These are phyloP conservation scores for Clarireedia hainanense DNA, from an alignment of 2,329 filamentous ascomycete species.

Conservation along the genomic window DNA sequence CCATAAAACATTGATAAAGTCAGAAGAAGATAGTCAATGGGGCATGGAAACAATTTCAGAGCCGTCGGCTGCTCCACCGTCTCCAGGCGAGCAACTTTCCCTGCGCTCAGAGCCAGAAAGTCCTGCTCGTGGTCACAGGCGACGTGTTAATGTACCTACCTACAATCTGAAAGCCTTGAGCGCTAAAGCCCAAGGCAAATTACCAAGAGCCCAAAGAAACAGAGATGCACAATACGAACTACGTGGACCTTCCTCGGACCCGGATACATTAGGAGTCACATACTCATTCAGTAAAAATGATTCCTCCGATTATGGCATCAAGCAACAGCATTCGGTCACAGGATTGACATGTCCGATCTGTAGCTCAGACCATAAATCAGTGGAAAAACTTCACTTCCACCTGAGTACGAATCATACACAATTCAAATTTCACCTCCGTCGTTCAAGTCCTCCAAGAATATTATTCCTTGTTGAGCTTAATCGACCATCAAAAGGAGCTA, in stretches of 20 bases:
- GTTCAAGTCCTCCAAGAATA: constrained; percentile 32
- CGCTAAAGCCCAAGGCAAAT: constrained; percentile 48
- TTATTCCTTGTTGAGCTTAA: constrained; percentile 30
- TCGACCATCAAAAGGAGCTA: constrained; percentile 13
- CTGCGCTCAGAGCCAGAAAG: constrained; percentile 11
- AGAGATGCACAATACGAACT: constrained; percentile 22
- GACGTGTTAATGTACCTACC: constrained; percentile 24
- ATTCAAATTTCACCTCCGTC: constrained; percentile 22
- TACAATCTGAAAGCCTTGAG: constrained; percentile 55
- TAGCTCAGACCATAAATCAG: constrained; percentile 5
- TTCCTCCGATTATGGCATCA: constrained; percentile 15
- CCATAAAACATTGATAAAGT: not conserved
- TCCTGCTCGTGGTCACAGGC: constrained; percentile 18
- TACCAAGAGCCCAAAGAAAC: constrained; percentile 37
- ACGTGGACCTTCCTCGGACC: constrained; percentile 14
- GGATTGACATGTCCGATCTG: constrained; percentile 25
- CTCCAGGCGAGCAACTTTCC: constrained; percentile 5
- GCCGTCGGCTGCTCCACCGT: not conserved
- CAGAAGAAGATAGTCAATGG: not conserved
- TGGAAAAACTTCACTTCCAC: constrained; percentile 22
- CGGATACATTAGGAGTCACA: constrained; percentile 18
- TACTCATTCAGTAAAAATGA: constrained; percentile 22
- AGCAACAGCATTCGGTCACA: constrained; percentile 15
- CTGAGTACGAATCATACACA: constrained; percentile 19
- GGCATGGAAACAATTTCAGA: not conserved